Evolutionary conservation across 208 protist genomes (phyloP).

Genomic region (Angomonas desouzai): DNA sequence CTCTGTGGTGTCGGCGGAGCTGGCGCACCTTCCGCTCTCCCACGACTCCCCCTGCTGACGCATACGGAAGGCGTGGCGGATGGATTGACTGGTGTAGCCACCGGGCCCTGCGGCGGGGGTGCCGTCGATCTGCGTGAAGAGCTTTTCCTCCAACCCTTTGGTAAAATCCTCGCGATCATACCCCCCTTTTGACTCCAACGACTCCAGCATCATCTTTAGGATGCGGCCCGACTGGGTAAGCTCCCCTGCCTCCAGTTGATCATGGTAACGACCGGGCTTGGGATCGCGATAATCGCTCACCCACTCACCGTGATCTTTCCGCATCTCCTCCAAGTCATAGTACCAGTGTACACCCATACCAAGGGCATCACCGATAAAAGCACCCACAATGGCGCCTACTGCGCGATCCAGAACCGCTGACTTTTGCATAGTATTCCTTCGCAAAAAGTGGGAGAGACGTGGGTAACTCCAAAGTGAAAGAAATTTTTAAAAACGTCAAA

Average conservation of each 20-base stretch:
- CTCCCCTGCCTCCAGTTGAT: slow-evolving; percentile 28
- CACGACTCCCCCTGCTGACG: slow-evolving; percentile 21
- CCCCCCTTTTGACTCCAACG: slow-evolving; percentile 17
- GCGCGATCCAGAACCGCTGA: slow-evolving; percentile 18
- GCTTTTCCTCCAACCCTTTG: slow-evolving; percentile 21
- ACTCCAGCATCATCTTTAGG: slow-evolving; percentile 27
- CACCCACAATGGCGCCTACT: slow-evolving; percentile 25
- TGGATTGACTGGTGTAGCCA: slow-evolving; percentile 36
- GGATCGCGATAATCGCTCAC: slow-evolving; percentile 26
- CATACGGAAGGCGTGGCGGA: slow-evolving; percentile 21
- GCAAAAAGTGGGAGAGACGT: background rate
- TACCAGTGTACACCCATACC: slow-evolving; percentile 42
- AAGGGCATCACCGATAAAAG: slow-evolving; percentile 29
- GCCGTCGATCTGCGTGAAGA: slow-evolving; percentile 22
- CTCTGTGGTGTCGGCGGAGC: slow-evolving; percentile 30
- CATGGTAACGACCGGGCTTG: slow-evolving; percentile 28
- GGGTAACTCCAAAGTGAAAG: background rate
- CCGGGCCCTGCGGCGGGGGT: slow-evolving; percentile 21
- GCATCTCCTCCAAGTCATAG: slow-evolving; percentile 36
- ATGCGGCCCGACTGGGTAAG: slow-evolving; percentile 28
- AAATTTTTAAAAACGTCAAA: background rate
- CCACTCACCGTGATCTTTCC: slow-evolving; percentile 20
- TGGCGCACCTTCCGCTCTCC: slow-evolving; percentile 16
- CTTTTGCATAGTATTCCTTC: slow-evolving; percentile 9
- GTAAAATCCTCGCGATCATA: slow-evolving; percentile 23